Percentiles rank a stretch among this genome's conserved stretches.
Conservation (phyloP, 441 rosid species). For the Erodium moschatum region DNA sequence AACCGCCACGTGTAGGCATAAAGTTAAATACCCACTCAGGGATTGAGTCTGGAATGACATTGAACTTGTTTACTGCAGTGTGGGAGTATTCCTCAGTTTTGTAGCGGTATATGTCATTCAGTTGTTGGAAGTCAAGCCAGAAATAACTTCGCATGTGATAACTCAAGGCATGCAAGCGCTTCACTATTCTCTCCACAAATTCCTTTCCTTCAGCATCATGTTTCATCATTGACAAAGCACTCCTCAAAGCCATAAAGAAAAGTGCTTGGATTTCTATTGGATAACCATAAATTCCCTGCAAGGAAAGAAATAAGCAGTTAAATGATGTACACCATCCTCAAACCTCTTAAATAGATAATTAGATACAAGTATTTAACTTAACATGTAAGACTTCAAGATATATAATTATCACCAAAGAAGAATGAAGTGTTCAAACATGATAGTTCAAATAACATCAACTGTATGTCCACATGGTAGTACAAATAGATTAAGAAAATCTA, state of each 20-base stretch:
- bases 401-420: too few species aligned
- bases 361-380: too few species aligned
- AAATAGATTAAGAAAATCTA: too few species aligned
- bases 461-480: too few species aligned
- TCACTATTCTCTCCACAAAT: slow-evolving; percentile 58
- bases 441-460: too few species aligned
- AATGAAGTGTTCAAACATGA: neutral
- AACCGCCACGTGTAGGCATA: too few species aligned
- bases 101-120: slow-evolving; percentile 74
- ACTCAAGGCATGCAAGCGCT: slow-evolving; percentile 79
- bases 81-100: slow-evolving; percentile 94
- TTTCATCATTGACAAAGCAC: slow-evolving; percentile 67
- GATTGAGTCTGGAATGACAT: slow-evolving; percentile 78
- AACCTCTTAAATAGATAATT: too few species aligned
- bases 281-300: slow-evolving; percentile 85
- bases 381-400: too few species aligned
- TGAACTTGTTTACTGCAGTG: slow-evolving; percentile 33
- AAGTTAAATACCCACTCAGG: slow-evolving; percentile 90
- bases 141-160: slow-evolving; percentile 78
- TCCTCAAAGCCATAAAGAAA: slow-evolving; percentile 81
- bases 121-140: slow-evolving; percentile 87
- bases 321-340: too few species aligned
- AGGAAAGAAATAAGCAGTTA: neutral
- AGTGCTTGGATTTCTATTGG: slow-evolving; percentile 88
- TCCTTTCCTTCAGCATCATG: slow-evolving; percentile 79